Percentiles rank a stretch among this genome's conserved stretches.
Evolutionary conservation across 495 filamentous ascomycete species (phyloP).

Genomic region (Penicillium dipodomyicola): DNA sequence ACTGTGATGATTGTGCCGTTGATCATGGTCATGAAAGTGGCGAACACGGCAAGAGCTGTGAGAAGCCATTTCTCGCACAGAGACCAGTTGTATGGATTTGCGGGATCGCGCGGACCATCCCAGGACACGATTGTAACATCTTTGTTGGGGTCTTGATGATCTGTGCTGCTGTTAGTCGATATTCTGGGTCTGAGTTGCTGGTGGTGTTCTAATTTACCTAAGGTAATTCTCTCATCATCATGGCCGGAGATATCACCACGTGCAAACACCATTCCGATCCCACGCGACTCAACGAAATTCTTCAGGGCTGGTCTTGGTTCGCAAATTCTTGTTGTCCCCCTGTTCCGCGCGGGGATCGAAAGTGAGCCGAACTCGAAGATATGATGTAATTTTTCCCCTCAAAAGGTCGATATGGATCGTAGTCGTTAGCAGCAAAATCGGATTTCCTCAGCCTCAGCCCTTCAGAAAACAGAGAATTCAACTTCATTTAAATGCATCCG

Average conservation of each 20-base stretch:
- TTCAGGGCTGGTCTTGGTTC: not conserved
- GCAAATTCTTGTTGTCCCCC: not conserved
- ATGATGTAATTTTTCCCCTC: constrained; percentile 18
- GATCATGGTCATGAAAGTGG: constrained; percentile 38
- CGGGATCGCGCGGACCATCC: constrained; percentile 50
- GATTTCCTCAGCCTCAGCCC: not conserved
- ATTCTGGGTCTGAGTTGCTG: not conserved
- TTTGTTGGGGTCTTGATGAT: constrained; percentile 19
- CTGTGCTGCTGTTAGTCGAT: constrained; percentile 10
- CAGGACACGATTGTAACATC: constrained; percentile 41
- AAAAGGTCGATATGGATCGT: not conserved
- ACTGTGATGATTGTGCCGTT: constrained; percentile 48
- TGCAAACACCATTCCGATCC: constrained; percentile 24
- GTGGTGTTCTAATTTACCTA: constrained; percentile 8
- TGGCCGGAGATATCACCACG: constrained; percentile 29
- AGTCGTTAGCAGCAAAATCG: not conserved
- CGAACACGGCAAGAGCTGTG: constrained; percentile 26
- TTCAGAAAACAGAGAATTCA: not conserved
- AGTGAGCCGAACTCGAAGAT: not conserved
- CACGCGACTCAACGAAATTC: not conserved
- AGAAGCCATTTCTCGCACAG: constrained; percentile 40
- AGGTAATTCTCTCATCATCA: constrained; percentile 16
- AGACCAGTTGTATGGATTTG: constrained; percentile 64
- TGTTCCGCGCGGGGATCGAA: not conserved
- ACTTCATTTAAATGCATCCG: not conserved